These are phyloP conservation scores for Litchi chinensis DNA, from an alignment of 345 rosid species.

Conservation along the genomic window DNA sequence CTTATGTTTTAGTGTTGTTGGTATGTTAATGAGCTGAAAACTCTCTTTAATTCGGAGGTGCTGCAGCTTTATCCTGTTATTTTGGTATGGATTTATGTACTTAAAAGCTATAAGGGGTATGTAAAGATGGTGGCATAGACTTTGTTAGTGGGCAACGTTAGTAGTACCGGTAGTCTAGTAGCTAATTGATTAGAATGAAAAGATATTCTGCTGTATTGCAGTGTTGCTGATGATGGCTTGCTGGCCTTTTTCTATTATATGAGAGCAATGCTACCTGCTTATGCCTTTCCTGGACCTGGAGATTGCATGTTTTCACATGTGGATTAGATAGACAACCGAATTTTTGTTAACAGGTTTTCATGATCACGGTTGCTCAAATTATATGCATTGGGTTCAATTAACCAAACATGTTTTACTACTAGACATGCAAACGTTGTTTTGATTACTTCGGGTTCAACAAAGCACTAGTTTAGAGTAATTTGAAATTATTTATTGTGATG, in stretches of 20 bases:
- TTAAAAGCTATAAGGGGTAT: not conserved
- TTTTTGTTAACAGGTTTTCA: not conserved
- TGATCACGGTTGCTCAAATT: too few species aligned
- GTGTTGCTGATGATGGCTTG: not conserved
- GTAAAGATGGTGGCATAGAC: not conserved
- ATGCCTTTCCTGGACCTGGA: not conserved
- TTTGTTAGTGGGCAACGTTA: not conserved
- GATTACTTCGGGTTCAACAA: not conserved
- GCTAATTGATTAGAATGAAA: not conserved
- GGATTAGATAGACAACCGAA: not conserved
- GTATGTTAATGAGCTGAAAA: not conserved
- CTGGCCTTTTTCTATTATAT: not conserved
- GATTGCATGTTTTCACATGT: not conserved
- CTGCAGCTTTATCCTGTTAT: not conserved
- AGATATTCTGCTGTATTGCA: not conserved
- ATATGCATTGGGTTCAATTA: too few species aligned
- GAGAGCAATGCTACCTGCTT: not conserved
- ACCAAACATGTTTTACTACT: not conserved
- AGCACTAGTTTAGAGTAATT: not conserved
- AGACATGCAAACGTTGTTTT: not conserved
- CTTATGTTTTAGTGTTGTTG: not conserved
- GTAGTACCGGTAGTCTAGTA: not conserved
- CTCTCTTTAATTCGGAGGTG: not conserved
- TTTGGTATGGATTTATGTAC: slow-evolving; percentile 1
- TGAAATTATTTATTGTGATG: too few species aligned